A percentile compares a stretch with the other conserved stretches of the same genome.
Conservation (phyloP, 1,284 basidiomycete genomes). For the Caloboletus firmus region DNA sequence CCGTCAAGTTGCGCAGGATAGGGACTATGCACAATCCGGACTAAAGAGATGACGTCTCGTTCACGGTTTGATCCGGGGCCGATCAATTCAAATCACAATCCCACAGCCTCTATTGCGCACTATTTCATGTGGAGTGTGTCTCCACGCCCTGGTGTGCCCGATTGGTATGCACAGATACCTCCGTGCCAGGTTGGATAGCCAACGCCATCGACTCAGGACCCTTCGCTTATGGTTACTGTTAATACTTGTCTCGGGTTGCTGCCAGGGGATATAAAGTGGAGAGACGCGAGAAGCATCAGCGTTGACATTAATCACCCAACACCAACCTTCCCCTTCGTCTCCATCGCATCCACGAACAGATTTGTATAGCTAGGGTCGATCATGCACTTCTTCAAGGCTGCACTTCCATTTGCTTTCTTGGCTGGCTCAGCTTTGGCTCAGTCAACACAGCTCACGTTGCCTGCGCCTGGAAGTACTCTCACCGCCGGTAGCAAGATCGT, state of each 20-base stretch:
- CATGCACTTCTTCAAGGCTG: slow-evolving; percentile 20
- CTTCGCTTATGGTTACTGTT: not conserved
- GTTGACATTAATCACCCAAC: not conserved
- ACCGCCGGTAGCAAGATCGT: slow-evolving; percentile 8
- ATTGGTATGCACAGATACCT: not conserved
- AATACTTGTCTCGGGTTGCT: not conserved
- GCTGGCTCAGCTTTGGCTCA: slow-evolving; percentile 21
- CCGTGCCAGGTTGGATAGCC: not conserved
- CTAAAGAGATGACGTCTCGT: not conserved
- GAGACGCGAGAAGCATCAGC: not conserved
- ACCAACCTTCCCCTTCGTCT: not conserved
- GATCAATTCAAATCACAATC: not conserved
- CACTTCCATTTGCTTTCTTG: slow-evolving; percentile 16
- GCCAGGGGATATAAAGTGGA: slow-evolving; percentile 20
- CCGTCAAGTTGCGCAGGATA: not conserved
- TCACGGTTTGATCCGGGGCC: not conserved
- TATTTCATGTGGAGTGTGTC: not conserved
- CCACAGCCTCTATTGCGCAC: not conserved
- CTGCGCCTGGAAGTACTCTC: slow-evolving; percentile 11
- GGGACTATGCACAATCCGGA: not conserved
- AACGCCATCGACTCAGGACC: not conserved
- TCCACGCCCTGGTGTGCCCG: slow-evolving; percentile 14
- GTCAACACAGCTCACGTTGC: slow-evolving; percentile 12
- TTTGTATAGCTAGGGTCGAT: not conserved
- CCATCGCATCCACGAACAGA: not conserved